Evolutionary conservation across 2,329 filamentous ascomycete genomes (phyloP), one percentile per base, ranked within the genome.

Genomic region (Mollisia scopiformis): DNA sequence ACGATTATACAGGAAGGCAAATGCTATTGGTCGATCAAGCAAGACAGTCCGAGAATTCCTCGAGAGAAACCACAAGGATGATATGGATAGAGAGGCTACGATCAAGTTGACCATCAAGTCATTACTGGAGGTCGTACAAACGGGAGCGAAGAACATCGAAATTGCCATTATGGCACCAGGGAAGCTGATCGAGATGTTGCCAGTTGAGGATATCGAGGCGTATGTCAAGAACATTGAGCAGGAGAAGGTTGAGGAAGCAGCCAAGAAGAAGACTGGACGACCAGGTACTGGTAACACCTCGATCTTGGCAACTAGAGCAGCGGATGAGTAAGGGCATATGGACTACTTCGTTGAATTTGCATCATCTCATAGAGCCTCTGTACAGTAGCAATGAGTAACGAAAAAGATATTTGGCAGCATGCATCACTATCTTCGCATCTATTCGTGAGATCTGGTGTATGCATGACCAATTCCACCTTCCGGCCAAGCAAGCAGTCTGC

Each of bases 191-290:
- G 93, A 98, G 82, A 93, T 97, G 88, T 85, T 99, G 69, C 92
- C 93, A 2, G 90, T 94, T 31, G 94, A 98, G 77, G 92, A 97
- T 73, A 99, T 99, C 73, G 95, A 99, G 83, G 86, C 87, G 70
- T 97, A 96, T 74, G 96, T 99, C 74, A 98, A 98, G 88, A 95
- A 88, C 78, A 99, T 99, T 77, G 96, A 99, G 83, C 91, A 93
- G 72, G 96, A 99, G 85, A 99, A 99, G 86, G 93, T 97, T 76
- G 95, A 98, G 78, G 95, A 99, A 82, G 94, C 94, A 25, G 92
- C 92, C 41, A 97, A 93, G 85, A 97, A 97, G 89, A 96, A 97
- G 88, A 91, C 87, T 47, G 90, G 91, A 61, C 84, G 88, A 70
- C 84, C 88, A n/a, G 88, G 88, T 60, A 86, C 84, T 53, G 88